Evolutionary conservation across 1,284 basidiomycete genomes (phyloP), one percentile per base, ranked within the genome.

Genomic region (Rhodotorula sp.): DNA sequence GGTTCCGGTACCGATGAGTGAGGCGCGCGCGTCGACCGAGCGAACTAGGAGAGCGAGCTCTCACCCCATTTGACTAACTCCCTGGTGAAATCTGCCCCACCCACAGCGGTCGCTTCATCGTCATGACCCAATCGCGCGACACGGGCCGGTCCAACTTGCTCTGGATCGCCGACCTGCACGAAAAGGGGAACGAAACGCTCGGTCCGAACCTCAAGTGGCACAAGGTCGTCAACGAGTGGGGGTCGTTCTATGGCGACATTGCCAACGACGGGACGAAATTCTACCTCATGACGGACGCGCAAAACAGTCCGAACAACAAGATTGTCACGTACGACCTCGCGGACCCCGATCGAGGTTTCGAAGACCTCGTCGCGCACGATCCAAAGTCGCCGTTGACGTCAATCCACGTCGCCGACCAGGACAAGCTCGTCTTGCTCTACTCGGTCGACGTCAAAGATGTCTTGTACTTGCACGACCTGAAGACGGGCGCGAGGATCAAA

Each of bases 391-490:
- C 89, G 28, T 82, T 93, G 12, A 84, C 84, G 49, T 83, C 85
- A 57, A 84, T 87, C 31, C 79, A 79, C 45, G 82, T 87, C 31
- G 82, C 91, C 31, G 85, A 86, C 69, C 79, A 85, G 26, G 85
- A 90, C 79, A 84, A 86, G 65, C 84, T 92, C 60, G 85, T 86
- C 15, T 79, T 90, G 21, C 82, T 86, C 60, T 92, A 91, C 83
- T 89, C 89, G 77, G 85, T 87, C 69, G 89, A 93, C 77, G 91
- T 92, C 78, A 90, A 89, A 76, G 90, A 93, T 78, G 90, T 92
- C 80, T 83, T 93, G 52, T 91, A 91, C 80, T 80, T 93, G 66
- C 88, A 90, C 81, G 84, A 86, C 56, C 84, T 88, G 47, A 60
- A 74, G 66, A 80, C 82, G 0, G 92, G 92, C 50, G 80, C 84